Evolutionary conservation across 768 basidiomycete genomes (phyloP).

Genomic region (Cystobasidium onofrii): DNA sequence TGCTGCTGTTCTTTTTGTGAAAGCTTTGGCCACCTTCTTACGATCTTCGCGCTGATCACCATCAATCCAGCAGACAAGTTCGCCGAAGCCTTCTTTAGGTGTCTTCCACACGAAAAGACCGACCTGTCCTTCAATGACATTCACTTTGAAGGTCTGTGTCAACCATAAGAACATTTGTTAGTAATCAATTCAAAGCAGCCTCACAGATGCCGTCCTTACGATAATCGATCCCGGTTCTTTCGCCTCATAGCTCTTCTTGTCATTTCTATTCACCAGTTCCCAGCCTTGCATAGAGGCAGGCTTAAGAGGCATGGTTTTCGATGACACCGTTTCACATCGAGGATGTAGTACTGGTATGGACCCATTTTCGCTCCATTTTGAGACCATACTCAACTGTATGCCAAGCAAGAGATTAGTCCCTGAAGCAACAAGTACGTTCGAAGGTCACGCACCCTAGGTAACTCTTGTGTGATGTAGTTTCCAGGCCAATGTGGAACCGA

Average conservation of each 20-base stretch:
- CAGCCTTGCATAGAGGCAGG: conserved; percentile 15
- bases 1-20: conserved; percentile 1
- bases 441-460: conserved; percentile 7
- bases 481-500: not conserved
- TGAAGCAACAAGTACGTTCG: not conserved
- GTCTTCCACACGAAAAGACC: conserved; percentile 32
- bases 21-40: not conserved
- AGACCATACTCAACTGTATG: conserved; percentile 5
- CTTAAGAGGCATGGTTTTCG: conserved; percentile 7
- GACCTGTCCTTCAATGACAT: conserved; percentile 7
- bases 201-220: not conserved
- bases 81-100: conserved; percentile 1
- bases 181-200: not conserved
- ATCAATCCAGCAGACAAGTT: conserved; percentile 26
- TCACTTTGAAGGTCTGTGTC: conserved; percentile 14
- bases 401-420: too few species aligned
- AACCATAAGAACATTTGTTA: not conserved
- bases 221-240: conserved; percentile 23
- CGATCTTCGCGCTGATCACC: conserved; percentile 1
- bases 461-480: conserved; percentile 1
- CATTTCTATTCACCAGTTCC: conserved; percentile 30
- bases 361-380: conserved; percentile 16
- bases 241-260: conserved; percentile 34
- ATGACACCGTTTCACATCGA: conserved; percentile 23
- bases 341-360: conserved; percentile 16